Conservation (phyloP, 805 yeast genomes). For the Saccharomycopsis guyanensis region DNA sequence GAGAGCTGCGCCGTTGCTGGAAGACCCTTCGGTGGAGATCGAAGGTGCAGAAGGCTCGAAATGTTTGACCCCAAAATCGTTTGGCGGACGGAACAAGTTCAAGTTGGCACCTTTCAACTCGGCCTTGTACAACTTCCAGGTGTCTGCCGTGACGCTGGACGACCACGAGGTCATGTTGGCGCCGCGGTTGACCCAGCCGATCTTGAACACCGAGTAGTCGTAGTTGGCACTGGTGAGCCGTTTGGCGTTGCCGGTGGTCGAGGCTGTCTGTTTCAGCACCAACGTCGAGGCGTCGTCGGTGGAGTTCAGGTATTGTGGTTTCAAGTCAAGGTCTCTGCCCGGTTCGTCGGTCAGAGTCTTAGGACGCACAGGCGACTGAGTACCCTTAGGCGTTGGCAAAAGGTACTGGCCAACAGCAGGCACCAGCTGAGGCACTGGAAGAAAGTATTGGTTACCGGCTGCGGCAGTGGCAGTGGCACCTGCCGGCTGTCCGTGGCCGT, state of each 20-base stretch:
- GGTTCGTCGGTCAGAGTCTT: background rate
- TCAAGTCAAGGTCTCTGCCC: background rate
- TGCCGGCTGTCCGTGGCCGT: too few relatives aligned
- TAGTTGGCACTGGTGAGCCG: conserved; percentile 27
- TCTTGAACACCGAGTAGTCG: conserved; percentile 36
- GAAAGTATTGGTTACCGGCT: too few relatives aligned
- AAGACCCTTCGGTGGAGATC: background rate
- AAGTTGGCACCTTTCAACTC: conserved; percentile 65
- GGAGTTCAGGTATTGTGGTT: background rate
- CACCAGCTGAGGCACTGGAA: too few relatives aligned
- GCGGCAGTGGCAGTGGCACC: too few relatives aligned
- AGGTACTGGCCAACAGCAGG: too few relatives aligned
- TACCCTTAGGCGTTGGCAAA: too few relatives aligned
- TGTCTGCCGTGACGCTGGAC: conserved; percentile 15
- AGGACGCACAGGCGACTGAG: too few relatives aligned
- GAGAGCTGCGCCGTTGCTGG: background rate
- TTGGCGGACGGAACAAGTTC: conserved; percentile 51
- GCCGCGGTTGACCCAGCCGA: conserved; percentile 52
- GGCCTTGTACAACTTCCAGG: conserved; percentile 46
- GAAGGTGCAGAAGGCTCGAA: conserved; percentile 22
- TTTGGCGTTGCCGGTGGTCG: background rate
- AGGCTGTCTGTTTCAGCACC: background rate
- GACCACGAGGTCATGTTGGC: conserved; percentile 24
- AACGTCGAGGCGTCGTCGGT: background rate
- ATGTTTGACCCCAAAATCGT: conserved; percentile 36